Conservation (phyloP, 805 yeast species). For the Jamesozyma spencerorum region DNA sequence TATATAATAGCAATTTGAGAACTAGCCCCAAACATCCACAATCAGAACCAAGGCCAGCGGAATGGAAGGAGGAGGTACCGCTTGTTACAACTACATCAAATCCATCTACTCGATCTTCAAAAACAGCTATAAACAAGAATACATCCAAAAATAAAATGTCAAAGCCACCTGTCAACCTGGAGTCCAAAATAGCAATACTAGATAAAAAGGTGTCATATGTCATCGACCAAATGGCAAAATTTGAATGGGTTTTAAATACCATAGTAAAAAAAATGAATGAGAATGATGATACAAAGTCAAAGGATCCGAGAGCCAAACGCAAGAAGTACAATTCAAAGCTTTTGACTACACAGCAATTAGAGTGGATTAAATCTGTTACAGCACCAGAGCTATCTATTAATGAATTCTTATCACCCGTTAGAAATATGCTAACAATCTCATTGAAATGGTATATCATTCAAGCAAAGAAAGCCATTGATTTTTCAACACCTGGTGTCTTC, state of each 20-base stretch:
- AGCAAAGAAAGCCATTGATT: slow-evolving; percentile 18
- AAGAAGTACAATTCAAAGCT: slow-evolving; percentile 17
- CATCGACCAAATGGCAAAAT: slow-evolving; percentile 15
- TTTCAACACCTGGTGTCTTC: slow-evolving; percentile 15
- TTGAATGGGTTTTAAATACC: slow-evolving; percentile 17
- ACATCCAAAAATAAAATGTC: not conserved
- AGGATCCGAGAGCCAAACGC: slow-evolving; percentile 3
- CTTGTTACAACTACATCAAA: no score
- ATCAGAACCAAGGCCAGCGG: not conserved
- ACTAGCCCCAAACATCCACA: not conserved
- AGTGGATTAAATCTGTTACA: slow-evolving; percentile 15
- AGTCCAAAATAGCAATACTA: slow-evolving; percentile 13
- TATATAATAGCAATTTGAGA: slow-evolving; percentile 1
- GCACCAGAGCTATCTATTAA: slow-evolving; percentile 7
- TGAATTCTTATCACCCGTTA: slow-evolving; percentile 16
- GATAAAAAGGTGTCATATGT: slow-evolving; percentile 19
- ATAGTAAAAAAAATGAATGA: slow-evolving; percentile 7
- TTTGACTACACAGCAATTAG: slow-evolving; percentile 18
- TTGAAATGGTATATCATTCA: slow-evolving; percentile 23
- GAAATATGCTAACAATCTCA: slow-evolving; percentile 11
- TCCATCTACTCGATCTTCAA: not conserved
- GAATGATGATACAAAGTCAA: no score
- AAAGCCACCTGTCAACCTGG: not conserved
- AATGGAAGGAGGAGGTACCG: no score
- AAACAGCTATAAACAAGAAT: not conserved